phyloP scores from a whole-genome alignment of 192 early-diverging fungal species.

The Backusella macrospora region DNA sequence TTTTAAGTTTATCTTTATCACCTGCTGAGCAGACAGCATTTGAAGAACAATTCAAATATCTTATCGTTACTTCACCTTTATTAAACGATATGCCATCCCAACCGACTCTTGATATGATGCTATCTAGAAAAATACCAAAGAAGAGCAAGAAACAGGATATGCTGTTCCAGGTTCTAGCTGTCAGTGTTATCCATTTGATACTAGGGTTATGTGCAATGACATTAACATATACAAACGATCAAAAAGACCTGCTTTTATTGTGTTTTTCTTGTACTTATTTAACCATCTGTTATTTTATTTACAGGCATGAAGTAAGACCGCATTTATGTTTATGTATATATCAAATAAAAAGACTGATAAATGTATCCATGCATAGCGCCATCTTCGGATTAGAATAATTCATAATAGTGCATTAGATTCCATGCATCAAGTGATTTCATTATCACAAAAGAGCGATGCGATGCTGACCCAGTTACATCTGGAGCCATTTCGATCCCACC shows the following conservation, averaged over 20 bases:
- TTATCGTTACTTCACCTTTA: slow-evolving; percentile 57
- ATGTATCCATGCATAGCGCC: neutral
- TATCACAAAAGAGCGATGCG: slow-evolving; percentile 7
- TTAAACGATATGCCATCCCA: slow-evolving; percentile 42
- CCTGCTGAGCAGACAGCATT: slow-evolving; percentile 53
- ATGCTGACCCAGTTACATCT: slow-evolving; percentile 7
- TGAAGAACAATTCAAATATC: slow-evolving; percentile 63
- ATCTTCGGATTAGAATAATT: slow-evolving; percentile 3
- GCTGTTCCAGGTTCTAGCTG: neutral
- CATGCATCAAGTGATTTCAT: slow-evolving; percentile 3
- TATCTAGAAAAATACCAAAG: neutral
- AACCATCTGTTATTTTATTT: slow-evolving; percentile 6
- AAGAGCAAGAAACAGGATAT: neutral
- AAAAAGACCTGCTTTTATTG: slow-evolving; percentile 38
- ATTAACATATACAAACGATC: slow-evolving; percentile 28
- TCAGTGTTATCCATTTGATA: neutral
- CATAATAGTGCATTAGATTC: slow-evolving; percentile 7
- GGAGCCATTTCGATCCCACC: neutral
- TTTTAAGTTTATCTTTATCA: slow-evolving; percentile 47
- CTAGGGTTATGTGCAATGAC: neutral
- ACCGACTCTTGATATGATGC: neutral
- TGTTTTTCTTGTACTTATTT: slow-evolving; percentile 32
- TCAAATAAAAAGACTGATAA: neutral
- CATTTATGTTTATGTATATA: neutral
- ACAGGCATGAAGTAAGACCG: slow-evolving; percentile 2